Base-by-base conservation (phyloP, 306 rosid species). In the Casuarina equisetifolia region DNA sequence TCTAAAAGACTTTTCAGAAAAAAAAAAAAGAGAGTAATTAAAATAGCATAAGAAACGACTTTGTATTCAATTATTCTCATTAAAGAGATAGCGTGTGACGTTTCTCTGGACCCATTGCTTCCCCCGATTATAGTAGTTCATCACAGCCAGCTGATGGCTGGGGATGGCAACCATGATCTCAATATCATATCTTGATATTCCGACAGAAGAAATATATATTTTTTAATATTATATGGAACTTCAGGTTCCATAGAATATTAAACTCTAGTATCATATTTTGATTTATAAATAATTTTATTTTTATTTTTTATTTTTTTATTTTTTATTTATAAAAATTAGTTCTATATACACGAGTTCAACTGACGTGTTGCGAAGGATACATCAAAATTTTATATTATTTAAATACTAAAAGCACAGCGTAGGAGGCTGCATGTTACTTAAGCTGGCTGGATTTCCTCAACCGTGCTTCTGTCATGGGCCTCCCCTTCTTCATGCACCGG, bases 141-240 rank as follows among this genome's bases (percentile, higher is more conserved):
- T 88, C 1, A 39, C 88, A 38, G 78, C 82, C 59, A 96, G 98
- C 76, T 92, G 97, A 42, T 90, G 93, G 64, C 92, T 96, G 25
- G 98, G 99, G 59, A 96, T 96, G 35, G 97, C 99, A 69, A 96
- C 91, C 97, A 96, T 90, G 74, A 96, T 98, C 86, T 96, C 96
- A 44, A 96, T 86, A 48, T 84, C 90, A 62, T 83, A 25, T 0
- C 97, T 25, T 25, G 32, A 25, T 25, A 25, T 0, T 25, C 32
- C 32, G 32, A 25, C 32, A 0, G 32, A 25, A 25, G 32, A 25
- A 25, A 25, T 25, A 25, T 25, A 25, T 25, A 0, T 25, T 25
- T 25, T 25, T 25, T 25, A 25, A 25, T 25, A 25, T 25, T 25
- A 25, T 25, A 25, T 25, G 32, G 32, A 25, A 25, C 32, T 25